Evolutionary conservation across 306 rosid species (phyloP).

Genomic region (Abrus precatorius): DNA sequence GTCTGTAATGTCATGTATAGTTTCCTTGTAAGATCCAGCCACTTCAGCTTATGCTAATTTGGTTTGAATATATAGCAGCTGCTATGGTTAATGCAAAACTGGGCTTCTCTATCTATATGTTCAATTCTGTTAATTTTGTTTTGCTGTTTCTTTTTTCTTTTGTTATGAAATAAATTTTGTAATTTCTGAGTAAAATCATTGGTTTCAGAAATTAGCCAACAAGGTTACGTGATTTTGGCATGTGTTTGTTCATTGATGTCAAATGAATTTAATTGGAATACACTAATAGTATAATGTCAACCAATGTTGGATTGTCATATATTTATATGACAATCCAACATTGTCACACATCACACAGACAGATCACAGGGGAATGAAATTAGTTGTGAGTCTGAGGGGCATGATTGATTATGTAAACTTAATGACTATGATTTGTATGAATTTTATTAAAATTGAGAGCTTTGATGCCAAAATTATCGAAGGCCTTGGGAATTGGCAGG

Average conservation of each 20-base stretch:
- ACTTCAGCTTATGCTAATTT: conserved; percentile 20
- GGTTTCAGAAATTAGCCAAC: background rate
- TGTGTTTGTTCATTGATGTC: background rate
- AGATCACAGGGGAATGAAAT: background rate
- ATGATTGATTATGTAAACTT: background rate
- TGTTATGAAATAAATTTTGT: background rate
- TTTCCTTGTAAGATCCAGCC: conserved; percentile 35
- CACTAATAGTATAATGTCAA: too few relatives aligned
- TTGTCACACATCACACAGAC: background rate
- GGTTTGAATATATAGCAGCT: conserved; percentile 18
- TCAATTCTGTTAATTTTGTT: background rate
- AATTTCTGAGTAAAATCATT: background rate
- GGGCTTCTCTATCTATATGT: conserved; percentile 13
- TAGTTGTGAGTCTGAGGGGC: too few relatives aligned
- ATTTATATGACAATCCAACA: too few relatives aligned
- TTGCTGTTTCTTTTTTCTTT: background rate
- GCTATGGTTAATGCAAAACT: conserved; percentile 35
- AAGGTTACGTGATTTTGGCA: background rate
- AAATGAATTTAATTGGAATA: too few relatives aligned
- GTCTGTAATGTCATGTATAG: conserved; percentile 49
- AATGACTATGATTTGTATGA: background rate
- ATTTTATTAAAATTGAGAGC: too few relatives aligned
- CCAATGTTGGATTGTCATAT: too few relatives aligned
- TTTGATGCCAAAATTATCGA: too few relatives aligned
- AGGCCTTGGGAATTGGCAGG: background rate